Conservation (phyloP, 768 basidiomycete species). For the Tubosaeta brunneosetosa region DNA sequence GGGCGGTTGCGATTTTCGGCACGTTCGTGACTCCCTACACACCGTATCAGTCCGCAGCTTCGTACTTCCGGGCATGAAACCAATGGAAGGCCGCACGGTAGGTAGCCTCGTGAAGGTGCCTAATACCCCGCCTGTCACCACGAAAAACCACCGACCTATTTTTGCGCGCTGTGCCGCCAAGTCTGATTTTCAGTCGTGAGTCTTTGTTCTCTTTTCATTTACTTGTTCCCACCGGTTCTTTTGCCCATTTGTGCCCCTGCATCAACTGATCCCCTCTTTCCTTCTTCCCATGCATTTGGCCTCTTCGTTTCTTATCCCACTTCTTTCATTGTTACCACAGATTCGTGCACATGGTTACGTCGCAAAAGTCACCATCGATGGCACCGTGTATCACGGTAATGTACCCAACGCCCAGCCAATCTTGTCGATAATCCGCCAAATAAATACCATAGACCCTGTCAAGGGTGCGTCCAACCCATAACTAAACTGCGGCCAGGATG, state of each 20-base stretch:
- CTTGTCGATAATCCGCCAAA: constrained; percentile 42
- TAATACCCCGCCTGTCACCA: constrained; percentile 15
- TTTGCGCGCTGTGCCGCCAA: constrained; percentile 3
- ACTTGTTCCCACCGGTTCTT: neutral
- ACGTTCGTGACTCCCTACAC: neutral
- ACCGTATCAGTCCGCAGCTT: neutral
- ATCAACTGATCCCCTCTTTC: neutral
- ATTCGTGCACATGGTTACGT: constrained; percentile 44
- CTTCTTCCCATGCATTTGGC: constrained; percentile 5
- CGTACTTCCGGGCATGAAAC: neutral
- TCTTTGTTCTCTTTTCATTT: neutral
- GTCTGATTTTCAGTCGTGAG: neutral
- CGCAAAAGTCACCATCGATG: constrained; percentile 40
- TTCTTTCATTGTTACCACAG: constrained; percentile 13
- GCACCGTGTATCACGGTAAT: constrained; percentile 41
- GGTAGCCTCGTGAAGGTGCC: constrained; percentile 15
- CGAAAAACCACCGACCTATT: neutral
- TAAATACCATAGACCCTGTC: constrained; percentile 41
- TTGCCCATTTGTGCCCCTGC: neutral
- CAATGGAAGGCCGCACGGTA: constrained; percentile 13
- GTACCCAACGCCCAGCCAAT: constrained; percentile 36
- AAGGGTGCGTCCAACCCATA: constrained; percentile 62
- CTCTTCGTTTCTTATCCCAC: neutral
- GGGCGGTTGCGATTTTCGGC: neutral
- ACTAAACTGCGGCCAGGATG: too few relatives aligned